A percentile compares a stretch with the other conserved stretches of the same genome.
These are phyloP conservation scores for Coprinellus aureogranulatus DNA, from an alignment of 768 basidiomycete genomes.

Conservation along the genomic window DNA sequence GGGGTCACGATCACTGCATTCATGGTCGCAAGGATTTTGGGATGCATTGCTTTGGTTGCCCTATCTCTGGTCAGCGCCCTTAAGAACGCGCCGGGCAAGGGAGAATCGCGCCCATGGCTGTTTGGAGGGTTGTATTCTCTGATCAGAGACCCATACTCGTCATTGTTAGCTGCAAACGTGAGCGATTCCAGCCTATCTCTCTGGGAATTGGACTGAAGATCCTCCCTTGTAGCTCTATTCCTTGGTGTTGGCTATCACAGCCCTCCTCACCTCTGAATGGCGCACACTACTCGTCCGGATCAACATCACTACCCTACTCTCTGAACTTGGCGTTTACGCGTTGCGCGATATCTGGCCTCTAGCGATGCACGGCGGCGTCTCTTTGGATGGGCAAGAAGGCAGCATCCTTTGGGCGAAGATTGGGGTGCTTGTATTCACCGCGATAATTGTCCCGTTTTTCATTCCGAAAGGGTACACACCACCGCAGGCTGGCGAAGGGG, in stretches of 20 bases:
- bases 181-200: too few species aligned
- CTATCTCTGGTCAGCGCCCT: neutral
- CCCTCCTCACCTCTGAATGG: neutral
- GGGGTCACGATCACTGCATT: neutral
- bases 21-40: neutral
- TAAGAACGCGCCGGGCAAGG: neutral
- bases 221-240: neutral
- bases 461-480: constrained; percentile 55
- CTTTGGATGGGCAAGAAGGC: constrained; percentile 42
- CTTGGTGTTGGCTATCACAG: neutral
- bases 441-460: constrained; percentile 48
- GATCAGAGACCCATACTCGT: neutral
- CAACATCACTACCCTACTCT: constrained; percentile 27
- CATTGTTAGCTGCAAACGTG: neutral
- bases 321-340: constrained; percentile 41
- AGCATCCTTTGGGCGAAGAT: constrained; percentile 26
- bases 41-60: neutral
- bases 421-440: constrained; percentile 33
- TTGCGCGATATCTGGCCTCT: constrained; percentile 60
- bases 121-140: neutral
- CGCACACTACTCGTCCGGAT: neutral
- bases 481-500: too few species aligned
- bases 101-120: too few species aligned
- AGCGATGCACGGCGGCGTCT: constrained; percentile 38
- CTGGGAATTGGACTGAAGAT: too few species aligned